These are phyloP conservation scores for Ehretia macrophylla DNA, from an alignment of 257 asterid species.

Conservation along the genomic window DNA sequence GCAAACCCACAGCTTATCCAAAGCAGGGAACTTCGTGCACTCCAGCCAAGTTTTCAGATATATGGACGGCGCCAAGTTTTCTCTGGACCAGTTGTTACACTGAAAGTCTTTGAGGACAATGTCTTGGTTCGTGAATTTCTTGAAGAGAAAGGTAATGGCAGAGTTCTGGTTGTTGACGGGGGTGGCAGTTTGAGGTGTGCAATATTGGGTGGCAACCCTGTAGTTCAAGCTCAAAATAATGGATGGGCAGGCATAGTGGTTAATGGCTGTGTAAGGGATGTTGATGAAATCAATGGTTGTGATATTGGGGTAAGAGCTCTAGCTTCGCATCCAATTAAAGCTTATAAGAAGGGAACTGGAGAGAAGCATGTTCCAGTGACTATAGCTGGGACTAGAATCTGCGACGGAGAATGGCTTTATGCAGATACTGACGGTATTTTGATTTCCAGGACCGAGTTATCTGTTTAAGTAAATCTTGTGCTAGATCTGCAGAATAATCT, in stretches of 20 bases:
- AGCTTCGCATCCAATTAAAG: conserved; percentile 4
- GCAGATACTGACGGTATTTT: conserved; percentile 7
- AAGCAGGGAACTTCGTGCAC: conserved; percentile 2
- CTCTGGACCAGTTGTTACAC: conserved; percentile 3
- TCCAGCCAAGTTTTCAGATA: conserved; percentile 4
- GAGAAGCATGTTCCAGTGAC: conserved; percentile 2
- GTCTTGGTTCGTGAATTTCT: conserved; percentile 2
- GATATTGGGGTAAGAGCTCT: conserved; percentile 7
- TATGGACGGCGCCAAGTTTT: conserved; percentile 2
- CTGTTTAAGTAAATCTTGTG: not conserved
- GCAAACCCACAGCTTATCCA: conserved; percentile 1
- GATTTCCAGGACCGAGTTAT: conserved; percentile 4
- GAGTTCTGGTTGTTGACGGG: conserved; percentile 13
- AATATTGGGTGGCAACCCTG: conserved; percentile 11
- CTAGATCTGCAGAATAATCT: not conserved
- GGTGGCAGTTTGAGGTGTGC: conserved; percentile 16
- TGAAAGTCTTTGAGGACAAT: conserved; percentile 4
- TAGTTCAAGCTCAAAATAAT: conserved; percentile 12
- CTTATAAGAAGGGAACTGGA: not conserved
- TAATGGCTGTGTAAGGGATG: conserved; percentile 13
- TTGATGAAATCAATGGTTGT: conserved; percentile 7
- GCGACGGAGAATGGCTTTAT: conserved; percentile 6
- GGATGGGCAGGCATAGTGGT: conserved; percentile 15
- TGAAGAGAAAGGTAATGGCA: conserved; percentile 6
- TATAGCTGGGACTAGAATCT: not conserved